Evolutionary conservation across 2,329 filamentous ascomycete genomes (phyloP), one percentile per base, ranked within the genome.

Genomic region (Neoarthrinium moseri): DNA sequence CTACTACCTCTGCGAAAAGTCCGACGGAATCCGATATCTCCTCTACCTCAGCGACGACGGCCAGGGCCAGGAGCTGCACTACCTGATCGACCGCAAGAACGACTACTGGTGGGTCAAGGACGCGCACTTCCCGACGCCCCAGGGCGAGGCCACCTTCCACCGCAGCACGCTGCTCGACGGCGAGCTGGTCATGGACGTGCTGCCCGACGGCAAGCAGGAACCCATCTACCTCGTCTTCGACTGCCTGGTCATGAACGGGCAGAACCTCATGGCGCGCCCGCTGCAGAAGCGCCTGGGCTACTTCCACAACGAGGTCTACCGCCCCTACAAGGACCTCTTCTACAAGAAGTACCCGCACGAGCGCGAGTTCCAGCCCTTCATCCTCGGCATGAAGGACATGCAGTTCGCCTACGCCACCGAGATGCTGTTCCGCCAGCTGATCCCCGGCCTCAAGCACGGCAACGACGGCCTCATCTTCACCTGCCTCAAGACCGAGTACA

Each of bases 1-100:
- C 68, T 99, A 97, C 73, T 99, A 91, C 64, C 87, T 99, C 53
- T 96, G 92, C 74, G 94, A 99, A 70, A 99, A 99, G 73, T 96
- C 92, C 1, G 94, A 99, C 63, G 94, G 94, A 45, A 89, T 97
- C 52, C 84, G 94, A 52, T 96, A 95, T 66, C 80, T 99, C n/a
- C 81, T 99, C 53, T 97, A 95, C 73, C 83, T 94, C 54, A 90
- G 89, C 41, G 66, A 73, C 6, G 85, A 86, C 61, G 77, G 83
- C 33, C 64, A 72, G 5, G 73, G 72, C 44, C 55, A 63, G 39
- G 90, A 95, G 63, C 79, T 85, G 20, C 88, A 94, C 62, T 96
- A 96, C 71, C 78, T 99, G 46, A 96, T 99, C 69, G 92, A 99
- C 70, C 90, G 94, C 62, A 95, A 91, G 71, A 97, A 99, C 71